Evolutionary conservation across 176 grass and related monocot species (phyloP), one percentile per base, ranked within the genome.

Genomic region (Avena atlantica): DNA sequence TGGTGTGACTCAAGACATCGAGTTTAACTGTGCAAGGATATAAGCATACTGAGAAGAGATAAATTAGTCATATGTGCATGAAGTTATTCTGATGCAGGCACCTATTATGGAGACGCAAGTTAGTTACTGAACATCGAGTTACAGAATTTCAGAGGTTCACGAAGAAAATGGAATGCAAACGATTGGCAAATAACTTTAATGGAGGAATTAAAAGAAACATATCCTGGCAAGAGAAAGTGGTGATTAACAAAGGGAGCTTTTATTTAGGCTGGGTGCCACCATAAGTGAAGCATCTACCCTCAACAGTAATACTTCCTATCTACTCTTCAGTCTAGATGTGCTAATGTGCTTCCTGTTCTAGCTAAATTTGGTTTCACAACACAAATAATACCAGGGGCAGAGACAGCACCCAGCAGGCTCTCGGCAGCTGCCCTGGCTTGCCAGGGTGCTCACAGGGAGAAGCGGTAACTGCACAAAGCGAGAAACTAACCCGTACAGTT

Each of bases 1-100:
- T 64, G 51, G 42, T 84, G 44, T 12, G 8, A 76, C 17, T 12
- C 34, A 42, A 84, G 70, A 12, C 53, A 83, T 86, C 44, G 78
- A 72, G 34, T 8, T 72, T 78, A 83, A 83, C 23, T 50, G 45
- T 27, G 48, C 62, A 74, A 50, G 29, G 1, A 70, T 59, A 12
- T 59, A 37, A 69, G 29, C 56, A 24, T 62, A 63, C 17, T 59
- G 9, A 76, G 34, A 76, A 69, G 2, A 65, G 12, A 29, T 20
- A 53, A 66, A 78, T 59, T 50, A 20, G 9, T 29, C 16, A 68
- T 36, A 49, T 44, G 20, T 44, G 27, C 27, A 75, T 56, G 7
- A 19, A 53, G 1, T 14, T 81, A 48, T n/a, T 36, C 47, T 87
- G 66, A 72, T 72, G 55, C 3, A 8, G 31, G 19, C 21, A 81